Base-by-base conservation (phyloP, 805 yeast genomes). In the Hanseniaspora clermontiae region DNA sequence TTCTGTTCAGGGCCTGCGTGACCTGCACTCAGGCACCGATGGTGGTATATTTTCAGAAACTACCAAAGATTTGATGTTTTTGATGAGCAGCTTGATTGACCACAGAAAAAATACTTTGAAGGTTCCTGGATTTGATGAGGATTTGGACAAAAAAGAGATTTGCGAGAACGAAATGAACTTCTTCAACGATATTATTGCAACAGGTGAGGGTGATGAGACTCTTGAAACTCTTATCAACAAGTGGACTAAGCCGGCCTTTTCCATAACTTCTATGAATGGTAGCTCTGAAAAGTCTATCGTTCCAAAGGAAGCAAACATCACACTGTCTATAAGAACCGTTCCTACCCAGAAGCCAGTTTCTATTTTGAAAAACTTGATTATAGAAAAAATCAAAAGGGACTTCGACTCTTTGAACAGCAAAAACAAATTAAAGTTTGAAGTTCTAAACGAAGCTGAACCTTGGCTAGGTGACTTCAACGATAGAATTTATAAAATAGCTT, bases 11-110 rank as follows among this genome's bases (percentile, higher is more conserved):
- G 90, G 83, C 60, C 76, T 76, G 58, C 95, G 95, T 1, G 97
- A 93, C 67, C 73, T 95, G 58, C 98, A 93, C 66, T 87, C 97
- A 0, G 98, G 98, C 60, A 93, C 93, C 10, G 95, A 89, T 70
- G 98, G 98, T 52, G 97, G 97, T 58, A 82, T 84, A 9, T 78
- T 80, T 59, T 76, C 84, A 57, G 98, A 91, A 63, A 97, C 98
- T 1, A 82, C 95, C 0, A 79, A 87, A 71, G 97, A 91, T 65
- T 69, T 91, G 68, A 82, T 54, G 64, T 91, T 17, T 70, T 90
- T 24, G 77, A 91, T 1, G 77, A 79, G 53, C 71, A 91, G 39
- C 32, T 39, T 53, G 17, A 38, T 53, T 17, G 38, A 39, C 17
- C 7, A 20, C 9, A 45, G 45, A 20, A 31, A n/a, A 64, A 81